Percentiles rank a stretch among this genome's conserved stretches.
Conservation (phyloP, 140 eudicot species). For the Cichorium intybus region DNA sequence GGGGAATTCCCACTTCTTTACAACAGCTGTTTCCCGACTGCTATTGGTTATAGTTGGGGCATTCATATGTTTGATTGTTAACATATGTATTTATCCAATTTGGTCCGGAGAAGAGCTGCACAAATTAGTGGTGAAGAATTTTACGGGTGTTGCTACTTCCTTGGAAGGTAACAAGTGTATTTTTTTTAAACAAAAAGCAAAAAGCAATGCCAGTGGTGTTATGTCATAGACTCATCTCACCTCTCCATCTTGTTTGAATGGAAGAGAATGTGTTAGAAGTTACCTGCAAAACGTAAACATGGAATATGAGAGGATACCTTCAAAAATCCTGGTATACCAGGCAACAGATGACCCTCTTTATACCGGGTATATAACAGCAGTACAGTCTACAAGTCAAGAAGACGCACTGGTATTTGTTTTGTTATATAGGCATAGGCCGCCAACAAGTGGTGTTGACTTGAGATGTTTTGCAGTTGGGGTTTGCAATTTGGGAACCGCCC, state of each 20-base stretch:
- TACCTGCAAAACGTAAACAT: constrained; percentile 54
- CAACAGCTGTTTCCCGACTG: constrained; percentile 63
- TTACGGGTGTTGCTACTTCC: constrained; percentile 75
- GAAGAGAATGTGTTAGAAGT: constrained; percentile 58
- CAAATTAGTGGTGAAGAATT: constrained; percentile 80
- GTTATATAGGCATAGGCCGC: too few relatives aligned
- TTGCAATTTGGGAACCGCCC: constrained; percentile 95
- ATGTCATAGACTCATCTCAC: too few relatives aligned
- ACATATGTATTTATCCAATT: constrained; percentile 72
- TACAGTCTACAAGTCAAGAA: constrained; percentile 79
- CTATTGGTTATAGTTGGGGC: constrained; percentile 71
- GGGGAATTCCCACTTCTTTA: constrained; percentile 54
- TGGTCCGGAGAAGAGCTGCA: constrained; percentile 99
- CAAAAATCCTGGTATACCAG: constrained; percentile 72
- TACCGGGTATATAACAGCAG: constrained; percentile 78
- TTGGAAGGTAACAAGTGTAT: constrained; percentile 65
- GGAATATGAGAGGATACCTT: constrained; percentile 74
- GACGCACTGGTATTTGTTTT: constrained; percentile 57
- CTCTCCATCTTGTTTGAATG: background rate
- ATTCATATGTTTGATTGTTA: constrained; percentile 59
- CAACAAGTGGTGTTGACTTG: too few relatives aligned
- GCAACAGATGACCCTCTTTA: constrained; percentile 82
- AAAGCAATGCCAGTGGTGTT: too few relatives aligned
- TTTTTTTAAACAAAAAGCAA: too few relatives aligned
- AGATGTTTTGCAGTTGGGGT: constrained; percentile 64